Evolutionary conservation across 1,284 basidiomycete species (phyloP), one percentile per base, ranked within the genome.

Genomic region (Psilocybe mexicana): DNA sequence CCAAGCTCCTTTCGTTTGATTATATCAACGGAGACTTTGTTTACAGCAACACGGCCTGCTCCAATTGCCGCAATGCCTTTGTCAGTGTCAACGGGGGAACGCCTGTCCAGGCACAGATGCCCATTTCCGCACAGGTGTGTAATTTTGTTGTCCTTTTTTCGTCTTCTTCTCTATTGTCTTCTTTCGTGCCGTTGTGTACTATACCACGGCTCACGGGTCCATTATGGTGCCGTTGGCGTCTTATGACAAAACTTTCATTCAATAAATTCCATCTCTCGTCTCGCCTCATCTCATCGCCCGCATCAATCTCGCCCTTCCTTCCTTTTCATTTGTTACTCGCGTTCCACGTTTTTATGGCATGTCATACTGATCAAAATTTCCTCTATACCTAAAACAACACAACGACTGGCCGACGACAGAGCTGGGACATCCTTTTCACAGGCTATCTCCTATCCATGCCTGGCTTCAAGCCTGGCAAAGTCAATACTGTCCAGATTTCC

Each of bases 11-110:
- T 35, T 71, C 77, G 6, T 65, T 80, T 43, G 78, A 80, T 63
- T 81, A 80, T 58, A 80, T 80, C 61, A 80, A 80, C 49, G 79
- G 70, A 18, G 79, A 80, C 52, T 71, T 72, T 42, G 71, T 72
- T 6, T 75, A 74, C 65, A 65, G 62, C 53, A 79, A 80, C 60
- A 76, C 74, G 1, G 77, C 65, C 10, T 81, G 79, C 64, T 77
- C 79, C 7, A 81, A 80, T 61, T 81, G 78, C 63, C 74, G 79
- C 36, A 75, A 79, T 57, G 75, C 75, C 14, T 75, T 74, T 43
- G 67, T 80, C 36, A 79, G 78, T 57, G 73, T 81, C 2, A 81
- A 81, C 61, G 78, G 77, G 12, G 79, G 75, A 2, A 59, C 71
- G 3, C 67, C 73, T 2, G 73, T 78, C 11, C 74, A 77, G 62